Base-by-base conservation (phyloP, 352 stramenopile genomes). In the Elongisporangium prolatum region DNA sequence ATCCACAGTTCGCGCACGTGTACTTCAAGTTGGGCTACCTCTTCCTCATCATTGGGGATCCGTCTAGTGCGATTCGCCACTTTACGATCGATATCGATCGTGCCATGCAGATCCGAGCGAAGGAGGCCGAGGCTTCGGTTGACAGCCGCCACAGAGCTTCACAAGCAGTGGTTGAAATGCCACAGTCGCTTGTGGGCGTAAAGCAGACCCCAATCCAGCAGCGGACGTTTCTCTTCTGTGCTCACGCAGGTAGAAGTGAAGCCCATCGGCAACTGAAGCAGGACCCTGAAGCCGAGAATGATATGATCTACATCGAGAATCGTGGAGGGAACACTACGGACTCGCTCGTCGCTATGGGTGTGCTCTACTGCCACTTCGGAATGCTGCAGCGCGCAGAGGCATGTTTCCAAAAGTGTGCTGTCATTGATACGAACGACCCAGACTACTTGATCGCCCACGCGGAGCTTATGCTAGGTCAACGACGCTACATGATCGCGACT, bases 21-120 rank as follows among this genome's bases (percentile, higher is more conserved):
- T 73, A 83, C 61, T 86, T 86, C 60, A 86, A 86, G 59, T 64
- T 86, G 22, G 75, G 71, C 1, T 83, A 67, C 34, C 60, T 86
- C 11, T 83, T 69, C 21, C 65, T 83, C 18, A 50, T 60, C 6
- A 48, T 71, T 3, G 55, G 77, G 17, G 70, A 86, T 56, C 60
- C 60, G 28, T 53, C 47, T 1, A 63, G 50, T 14, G 75, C 72
- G 0, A 58, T 72, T 14, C 71, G 56, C 1, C 70, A 81, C 48
- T 81, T 84, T 50, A 70, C 60, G 6, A 50, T 64, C 20, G 72
- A 81, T 56, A 84, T 84, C 24, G 72, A 77, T 20, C 63, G 59
- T 21, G 48, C 44, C 14, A 51, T 56, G 16, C 60, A 63, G 17
- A 18, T 65, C 22, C 24, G 56, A 1, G 56, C 34, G 11, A 9